These are phyloP conservation scores for Ophiocordyceps camponoti-floridani DNA, from an alignment of 2,329 filamentous ascomycete genomes.

Conservation along the genomic window DNA sequence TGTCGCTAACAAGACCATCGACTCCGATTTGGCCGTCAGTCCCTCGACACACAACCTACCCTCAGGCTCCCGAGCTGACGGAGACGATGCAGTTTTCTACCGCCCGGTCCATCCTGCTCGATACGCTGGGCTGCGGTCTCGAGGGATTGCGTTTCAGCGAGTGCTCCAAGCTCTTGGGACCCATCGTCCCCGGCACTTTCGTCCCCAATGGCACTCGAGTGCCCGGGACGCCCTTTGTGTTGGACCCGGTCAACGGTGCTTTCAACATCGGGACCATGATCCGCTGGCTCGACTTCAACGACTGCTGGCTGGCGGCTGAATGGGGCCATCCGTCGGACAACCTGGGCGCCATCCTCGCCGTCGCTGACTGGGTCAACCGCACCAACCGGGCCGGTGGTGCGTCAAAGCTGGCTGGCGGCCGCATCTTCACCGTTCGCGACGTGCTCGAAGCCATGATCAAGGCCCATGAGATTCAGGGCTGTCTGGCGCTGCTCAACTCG, in stretches of 20 bases:
- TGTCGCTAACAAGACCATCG: constrained; percentile 78
- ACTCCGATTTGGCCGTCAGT: constrained; percentile 83
- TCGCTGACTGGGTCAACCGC: constrained; percentile 93
- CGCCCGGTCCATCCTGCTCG: constrained; percentile 87
- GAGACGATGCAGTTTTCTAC: constrained; percentile 62
- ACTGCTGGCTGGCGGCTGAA: constrained; percentile 97
- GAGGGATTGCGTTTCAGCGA: constrained; percentile 92
- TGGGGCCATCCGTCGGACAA: constrained; percentile 99
- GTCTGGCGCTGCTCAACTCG: constrained; percentile 89
- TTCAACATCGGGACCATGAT: constrained; percentile 99
- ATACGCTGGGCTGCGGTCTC: constrained; percentile 90
- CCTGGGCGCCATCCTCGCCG: constrained; percentile 86
- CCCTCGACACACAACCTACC: not conserved
- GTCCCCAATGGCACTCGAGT: constrained; percentile 88
- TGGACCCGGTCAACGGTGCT: constrained; percentile 87
- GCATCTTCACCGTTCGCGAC: constrained; percentile 75
- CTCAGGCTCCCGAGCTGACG: not conserved
- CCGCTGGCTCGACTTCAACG: constrained; percentile 98
- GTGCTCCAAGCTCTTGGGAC: constrained; percentile 87
- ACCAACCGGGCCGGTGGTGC: constrained; percentile 64
- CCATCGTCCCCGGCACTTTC: constrained; percentile 72
- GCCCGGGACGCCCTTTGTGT: constrained; percentile 79
- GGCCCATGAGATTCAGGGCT: constrained; percentile 97
- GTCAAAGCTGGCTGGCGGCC: constrained; percentile 53
- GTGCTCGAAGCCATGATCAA: constrained; percentile 97